Evolutionary conservation across 2,329 filamentous ascomycete genomes (phyloP).

Genomic region (Leptodontidium sp.): DNA sequence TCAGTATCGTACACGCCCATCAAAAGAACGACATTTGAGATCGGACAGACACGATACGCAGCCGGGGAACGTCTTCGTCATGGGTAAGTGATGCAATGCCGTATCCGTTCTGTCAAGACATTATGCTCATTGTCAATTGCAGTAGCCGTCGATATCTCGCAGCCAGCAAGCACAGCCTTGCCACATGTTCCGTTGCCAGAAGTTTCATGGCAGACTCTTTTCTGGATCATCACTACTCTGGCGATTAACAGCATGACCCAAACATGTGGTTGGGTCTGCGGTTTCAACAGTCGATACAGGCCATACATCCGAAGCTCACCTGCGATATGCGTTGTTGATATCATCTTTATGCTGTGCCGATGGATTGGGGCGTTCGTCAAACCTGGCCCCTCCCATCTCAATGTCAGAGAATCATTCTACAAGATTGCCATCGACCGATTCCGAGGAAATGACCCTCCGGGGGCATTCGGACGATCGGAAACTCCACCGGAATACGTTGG

Average conservation of each 20-base stretch:
- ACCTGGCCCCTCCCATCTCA: background rate
- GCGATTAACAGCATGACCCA: background rate
- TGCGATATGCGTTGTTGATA: background rate
- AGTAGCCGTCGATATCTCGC: too few species aligned
- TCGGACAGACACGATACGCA: too few species aligned
- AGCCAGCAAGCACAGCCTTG: too few species aligned
- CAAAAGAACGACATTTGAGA: too few species aligned
- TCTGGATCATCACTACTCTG: background rate
- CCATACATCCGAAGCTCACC: background rate
- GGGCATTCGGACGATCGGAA: background rate
- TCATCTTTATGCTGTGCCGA: too few species aligned
- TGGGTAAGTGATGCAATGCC: too few species aligned
- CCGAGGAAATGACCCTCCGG: background rate
- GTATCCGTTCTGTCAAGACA: too few species aligned
- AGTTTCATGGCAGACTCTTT: background rate
- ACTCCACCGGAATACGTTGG: background rate
- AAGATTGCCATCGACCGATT: background rate
- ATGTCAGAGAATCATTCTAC: background rate
- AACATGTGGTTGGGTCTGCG: background rate
- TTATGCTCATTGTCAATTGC: too few species aligned
- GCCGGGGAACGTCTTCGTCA: too few species aligned
- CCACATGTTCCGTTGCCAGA: background rate
- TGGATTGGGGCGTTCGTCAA: too few species aligned
- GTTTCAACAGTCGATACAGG: background rate
- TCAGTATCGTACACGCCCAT: too few species aligned